Conservation (phyloP, 345 rosid genomes). For the Brassica rapa region DNA sequence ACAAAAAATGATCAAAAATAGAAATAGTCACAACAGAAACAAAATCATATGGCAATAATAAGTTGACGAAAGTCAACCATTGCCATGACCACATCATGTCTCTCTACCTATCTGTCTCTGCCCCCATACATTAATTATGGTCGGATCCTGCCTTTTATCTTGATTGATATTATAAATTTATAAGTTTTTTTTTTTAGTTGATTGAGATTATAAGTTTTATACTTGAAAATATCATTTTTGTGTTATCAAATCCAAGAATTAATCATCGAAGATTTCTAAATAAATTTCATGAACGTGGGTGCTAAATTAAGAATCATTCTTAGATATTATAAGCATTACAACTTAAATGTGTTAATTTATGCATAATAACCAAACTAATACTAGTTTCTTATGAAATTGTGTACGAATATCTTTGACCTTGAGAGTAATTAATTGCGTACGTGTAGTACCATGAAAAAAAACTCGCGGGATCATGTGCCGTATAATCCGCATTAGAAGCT, state of each 20-base stretch:
- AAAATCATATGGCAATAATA: neutral
- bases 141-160: neutral
- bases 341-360: conserved; percentile 22
- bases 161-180: neutral
- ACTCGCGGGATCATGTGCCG: conserved; percentile 48
- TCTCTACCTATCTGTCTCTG: conserved; percentile 29
- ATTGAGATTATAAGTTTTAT: neutral
- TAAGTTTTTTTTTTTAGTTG: neutral
- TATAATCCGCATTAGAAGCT: conserved; percentile 46
- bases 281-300: conserved; percentile 26
- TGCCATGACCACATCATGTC: conserved; percentile 33
- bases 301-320: neutral
- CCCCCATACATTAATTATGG: conserved; percentile 1
- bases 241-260: neutral
- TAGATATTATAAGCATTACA: neutral
- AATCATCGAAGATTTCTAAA: conserved; percentile 1
- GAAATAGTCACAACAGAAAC: neutral
- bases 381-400: neutral
- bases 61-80: conserved; percentile 43
- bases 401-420: neutral
- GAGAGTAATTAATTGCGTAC: conserved; percentile 11
- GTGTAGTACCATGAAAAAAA: conserved; percentile 18
- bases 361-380: conserved; percentile 20
- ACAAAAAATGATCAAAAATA: neutral
- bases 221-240: neutral